These are phyloP conservation scores for Glebionis coronaria DNA, from an alignment of 129 eudicot genomes.

Conservation along the genomic window DNA sequence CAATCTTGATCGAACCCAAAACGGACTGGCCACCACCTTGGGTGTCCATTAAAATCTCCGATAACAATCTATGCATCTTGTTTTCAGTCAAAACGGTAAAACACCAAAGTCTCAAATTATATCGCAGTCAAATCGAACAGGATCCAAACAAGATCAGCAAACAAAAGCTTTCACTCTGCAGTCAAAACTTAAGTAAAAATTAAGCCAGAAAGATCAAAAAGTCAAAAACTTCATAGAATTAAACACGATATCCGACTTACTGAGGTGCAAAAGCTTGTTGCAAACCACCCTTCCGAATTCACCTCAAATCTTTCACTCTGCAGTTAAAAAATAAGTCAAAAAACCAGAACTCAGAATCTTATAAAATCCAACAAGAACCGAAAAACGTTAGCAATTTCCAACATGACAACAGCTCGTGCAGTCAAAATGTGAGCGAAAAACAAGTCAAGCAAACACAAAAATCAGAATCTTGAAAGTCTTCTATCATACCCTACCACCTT, in stretches of 20 bases:
- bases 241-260: background rate
- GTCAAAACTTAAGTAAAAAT: too few species aligned
- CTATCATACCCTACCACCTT: background rate
- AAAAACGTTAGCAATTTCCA: too few species aligned
- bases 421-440: constrained; percentile 17
- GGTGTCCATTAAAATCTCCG: constrained; percentile 51
- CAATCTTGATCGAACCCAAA: constrained; percentile 71
- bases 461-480: too few species aligned
- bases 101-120: background rate
- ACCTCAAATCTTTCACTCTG: constrained; percentile 25
- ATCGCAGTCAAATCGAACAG: background rate
- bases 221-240: too few species aligned
- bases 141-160: constrained; percentile 2
- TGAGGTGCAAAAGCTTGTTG: constrained; percentile 10
- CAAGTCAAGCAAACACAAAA: constrained; percentile 11
- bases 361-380: too few species aligned
- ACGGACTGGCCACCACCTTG: constrained; percentile 75
- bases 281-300: constrained; percentile 13
- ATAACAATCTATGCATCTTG: constrained; percentile 52
- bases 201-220: too few species aligned
- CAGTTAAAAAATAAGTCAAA: background rate
- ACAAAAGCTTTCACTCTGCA: too few species aligned
- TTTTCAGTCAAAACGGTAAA: constrained; percentile 23
- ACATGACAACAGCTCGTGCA: too few species aligned
- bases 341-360: too few species aligned